These are phyloP conservation scores for Colletotrichum shisoi DNA, from an alignment of 2,329 filamentous ascomycete species.

Conservation along the genomic window DNA sequence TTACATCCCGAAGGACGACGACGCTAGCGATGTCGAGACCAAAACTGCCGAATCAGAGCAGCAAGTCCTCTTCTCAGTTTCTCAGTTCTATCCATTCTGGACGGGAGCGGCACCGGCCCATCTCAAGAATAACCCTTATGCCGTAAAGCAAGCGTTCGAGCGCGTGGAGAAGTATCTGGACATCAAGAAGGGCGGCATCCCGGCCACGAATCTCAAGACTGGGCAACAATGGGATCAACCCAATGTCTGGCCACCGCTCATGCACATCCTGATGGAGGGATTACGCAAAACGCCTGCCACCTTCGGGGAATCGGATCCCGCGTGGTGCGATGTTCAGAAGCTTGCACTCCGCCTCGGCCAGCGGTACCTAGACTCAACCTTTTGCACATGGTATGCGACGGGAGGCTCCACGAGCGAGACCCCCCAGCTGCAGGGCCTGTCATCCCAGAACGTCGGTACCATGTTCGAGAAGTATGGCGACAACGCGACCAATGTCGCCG, in stretches of 20 bases:
- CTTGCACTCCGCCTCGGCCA: slow-evolving; percentile 68
- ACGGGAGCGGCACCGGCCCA: slow-evolving; percentile 66
- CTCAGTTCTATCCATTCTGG: slow-evolving; percentile 75
- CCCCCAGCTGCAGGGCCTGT: slow-evolving; percentile 59
- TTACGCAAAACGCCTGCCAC: slow-evolving; percentile 67
- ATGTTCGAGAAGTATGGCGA: slow-evolving; percentile 77
- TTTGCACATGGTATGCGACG: slow-evolving; percentile 74
- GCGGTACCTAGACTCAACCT: slow-evolving; percentile 71
- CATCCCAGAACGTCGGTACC: slow-evolving; percentile 58
- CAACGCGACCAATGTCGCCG: slow-evolving; percentile 66
- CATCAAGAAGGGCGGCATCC: slow-evolving; percentile 62
- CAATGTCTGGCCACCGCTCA: slow-evolving; percentile 73
- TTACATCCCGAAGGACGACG: slow-evolving; percentile 60
- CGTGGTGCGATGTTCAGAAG: slow-evolving; percentile 62
- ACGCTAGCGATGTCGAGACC: slow-evolving; percentile 54
- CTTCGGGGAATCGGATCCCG: slow-evolving; percentile 61
- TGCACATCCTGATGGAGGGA: slow-evolving; percentile 70
- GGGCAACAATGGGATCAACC: slow-evolving; percentile 76
- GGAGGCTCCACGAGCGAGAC: slow-evolving; percentile 66
- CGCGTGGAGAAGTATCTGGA: slow-evolving; percentile 64
- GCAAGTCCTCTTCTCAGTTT: slow-evolving; percentile 65
- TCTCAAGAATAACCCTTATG: slow-evolving; percentile 66
- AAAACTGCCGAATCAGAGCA: slow-evolving; percentile 60
- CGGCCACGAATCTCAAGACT: slow-evolving; percentile 67
- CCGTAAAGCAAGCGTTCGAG: slow-evolving; percentile 62